Evolutionary conservation across 2,329 filamentous ascomycete species (phyloP).

Genomic region (Botrytis fabae): DNA sequence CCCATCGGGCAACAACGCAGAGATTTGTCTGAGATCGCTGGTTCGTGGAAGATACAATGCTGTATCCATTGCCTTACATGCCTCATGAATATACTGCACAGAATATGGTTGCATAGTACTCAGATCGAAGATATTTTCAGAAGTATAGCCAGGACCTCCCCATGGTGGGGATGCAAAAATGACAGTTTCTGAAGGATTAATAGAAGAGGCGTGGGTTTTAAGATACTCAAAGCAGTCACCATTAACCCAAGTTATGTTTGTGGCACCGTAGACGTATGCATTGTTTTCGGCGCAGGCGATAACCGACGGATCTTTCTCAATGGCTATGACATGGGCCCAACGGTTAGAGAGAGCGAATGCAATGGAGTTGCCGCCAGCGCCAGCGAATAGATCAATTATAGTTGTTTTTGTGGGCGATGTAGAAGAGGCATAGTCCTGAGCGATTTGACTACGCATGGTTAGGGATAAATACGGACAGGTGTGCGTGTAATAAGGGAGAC

Average conservation of each 20-base stretch:
- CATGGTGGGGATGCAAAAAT: conserved; percentile 74
- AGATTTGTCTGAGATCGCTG: conserved; percentile 78
- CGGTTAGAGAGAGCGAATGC: conserved; percentile 81
- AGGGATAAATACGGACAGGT: neutral
- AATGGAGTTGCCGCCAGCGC: conserved; percentile 90
- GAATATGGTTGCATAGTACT: conserved; percentile 86
- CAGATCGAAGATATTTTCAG: conserved; percentile 75
- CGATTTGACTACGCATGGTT: conserved; percentile 61
- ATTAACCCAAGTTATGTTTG: conserved; percentile 79
- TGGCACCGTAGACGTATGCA: conserved; percentile 79
- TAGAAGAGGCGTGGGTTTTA: conserved; percentile 26
- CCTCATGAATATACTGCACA: conserved; percentile 59
- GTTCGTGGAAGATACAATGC: conserved; percentile 85
- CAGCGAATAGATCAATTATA: conserved; percentile 86
- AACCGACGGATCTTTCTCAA: conserved; percentile 79
- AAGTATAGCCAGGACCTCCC: conserved; percentile 68
- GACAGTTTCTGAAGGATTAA: conserved; percentile 43
- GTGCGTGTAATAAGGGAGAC: conserved; percentile 34
- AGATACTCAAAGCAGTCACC: conserved; percentile 72
- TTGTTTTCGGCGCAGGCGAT: conserved; percentile 92
- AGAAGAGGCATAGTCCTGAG: conserved; percentile 63
- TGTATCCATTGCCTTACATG: conserved; percentile 60
- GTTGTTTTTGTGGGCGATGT: conserved; percentile 31
- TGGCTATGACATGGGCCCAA: conserved; percentile 82
- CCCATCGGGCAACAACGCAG: conserved; percentile 51